phyloP scores from a whole-genome alignment of 306 rosid genomes.

The Spatholobus suberectus region DNA sequence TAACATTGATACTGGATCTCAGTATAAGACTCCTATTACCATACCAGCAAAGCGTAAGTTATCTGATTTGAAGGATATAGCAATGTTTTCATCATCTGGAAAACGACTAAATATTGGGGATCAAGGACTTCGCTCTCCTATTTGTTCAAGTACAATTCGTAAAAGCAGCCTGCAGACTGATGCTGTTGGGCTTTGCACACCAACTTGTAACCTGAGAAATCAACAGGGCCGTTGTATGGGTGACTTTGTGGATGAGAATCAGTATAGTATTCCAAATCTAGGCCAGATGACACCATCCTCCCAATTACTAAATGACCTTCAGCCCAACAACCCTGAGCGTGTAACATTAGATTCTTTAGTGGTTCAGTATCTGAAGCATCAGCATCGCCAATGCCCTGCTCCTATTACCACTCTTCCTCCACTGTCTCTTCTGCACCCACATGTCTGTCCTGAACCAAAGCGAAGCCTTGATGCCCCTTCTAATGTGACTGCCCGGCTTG shows the following conservation, averaged over 20 bases:
- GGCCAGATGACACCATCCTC: constrained; percentile 65
- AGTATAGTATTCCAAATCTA: constrained; percentile 47
- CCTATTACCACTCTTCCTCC: constrained; percentile 99
- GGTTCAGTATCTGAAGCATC: constrained; percentile 95
- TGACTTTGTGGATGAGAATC: constrained; percentile 74
- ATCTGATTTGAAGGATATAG: constrained; percentile 74
- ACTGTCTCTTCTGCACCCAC: constrained; percentile 86
- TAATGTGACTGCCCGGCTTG: constrained; percentile 91
- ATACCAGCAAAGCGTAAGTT: constrained; percentile 79
- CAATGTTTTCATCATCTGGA: constrained; percentile 58
- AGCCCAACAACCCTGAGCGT: constrained; percentile 76
- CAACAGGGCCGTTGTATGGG: constrained; percentile 59
- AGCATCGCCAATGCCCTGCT: constrained; percentile 98
- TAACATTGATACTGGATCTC: constrained; percentile 67
- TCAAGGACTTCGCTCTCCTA: constrained; percentile 82
- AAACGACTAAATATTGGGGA: constrained; percentile 76
- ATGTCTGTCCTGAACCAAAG: constrained; percentile 97
- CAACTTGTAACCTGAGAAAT: constrained; percentile 60
- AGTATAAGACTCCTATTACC: constrained; percentile 69
- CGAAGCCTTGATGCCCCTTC: constrained; percentile 93
- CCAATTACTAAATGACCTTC: constrained; percentile 68
- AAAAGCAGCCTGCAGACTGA: constrained; percentile 63
- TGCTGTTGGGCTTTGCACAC: constrained; percentile 64
- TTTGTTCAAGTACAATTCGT: constrained; percentile 60
- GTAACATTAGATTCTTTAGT: constrained; percentile 86